A percentile compares a stretch with the other conserved stretches of the same genome.
Conservation (phyloP, 106 monocot species). For the Gastrodia elata region DNA sequence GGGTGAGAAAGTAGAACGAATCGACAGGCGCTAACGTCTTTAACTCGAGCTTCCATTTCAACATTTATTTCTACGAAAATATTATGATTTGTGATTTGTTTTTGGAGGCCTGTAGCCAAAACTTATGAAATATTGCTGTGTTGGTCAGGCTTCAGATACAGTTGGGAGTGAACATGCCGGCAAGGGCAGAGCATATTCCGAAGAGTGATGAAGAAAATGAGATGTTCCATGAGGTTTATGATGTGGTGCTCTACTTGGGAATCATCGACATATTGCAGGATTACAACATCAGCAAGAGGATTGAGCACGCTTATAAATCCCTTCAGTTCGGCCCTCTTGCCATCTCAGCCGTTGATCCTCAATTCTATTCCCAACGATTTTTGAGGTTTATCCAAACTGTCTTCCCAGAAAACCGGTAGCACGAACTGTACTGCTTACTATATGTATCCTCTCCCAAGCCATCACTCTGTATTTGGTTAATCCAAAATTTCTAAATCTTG, state of each 20-base stretch:
- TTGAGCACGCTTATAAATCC: constrained; percentile 61
- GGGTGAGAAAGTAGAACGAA: too few species aligned
- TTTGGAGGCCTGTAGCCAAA: neutral
- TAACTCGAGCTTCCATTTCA: too few species aligned
- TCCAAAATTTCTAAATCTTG: neutral
- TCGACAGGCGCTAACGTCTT: too few species aligned
- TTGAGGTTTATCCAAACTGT: constrained; percentile 44
- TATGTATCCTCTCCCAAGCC: neutral
- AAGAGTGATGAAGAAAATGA: constrained; percentile 22
- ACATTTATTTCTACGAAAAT: too few species aligned
- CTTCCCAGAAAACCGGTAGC: constrained; percentile 22
- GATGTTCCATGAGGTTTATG: constrained; percentile 32
- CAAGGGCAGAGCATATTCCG: constrained; percentile 35
- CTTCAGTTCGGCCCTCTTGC: constrained; percentile 44
- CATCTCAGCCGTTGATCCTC: constrained; percentile 53
- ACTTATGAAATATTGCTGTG: neutral
- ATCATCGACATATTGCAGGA: constrained; percentile 53
- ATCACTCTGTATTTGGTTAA: neutral
- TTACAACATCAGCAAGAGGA: constrained; percentile 43
- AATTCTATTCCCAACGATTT: constrained; percentile 48
- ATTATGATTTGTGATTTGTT: neutral
- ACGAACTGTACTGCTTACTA: neutral
- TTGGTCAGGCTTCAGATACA: constrained; percentile 25
- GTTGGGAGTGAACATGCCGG: constrained; percentile 52
- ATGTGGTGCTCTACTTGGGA: constrained; percentile 41